Base-by-base conservation (phyloP, 441 rosid species). In the Populus hybrid region DNA sequence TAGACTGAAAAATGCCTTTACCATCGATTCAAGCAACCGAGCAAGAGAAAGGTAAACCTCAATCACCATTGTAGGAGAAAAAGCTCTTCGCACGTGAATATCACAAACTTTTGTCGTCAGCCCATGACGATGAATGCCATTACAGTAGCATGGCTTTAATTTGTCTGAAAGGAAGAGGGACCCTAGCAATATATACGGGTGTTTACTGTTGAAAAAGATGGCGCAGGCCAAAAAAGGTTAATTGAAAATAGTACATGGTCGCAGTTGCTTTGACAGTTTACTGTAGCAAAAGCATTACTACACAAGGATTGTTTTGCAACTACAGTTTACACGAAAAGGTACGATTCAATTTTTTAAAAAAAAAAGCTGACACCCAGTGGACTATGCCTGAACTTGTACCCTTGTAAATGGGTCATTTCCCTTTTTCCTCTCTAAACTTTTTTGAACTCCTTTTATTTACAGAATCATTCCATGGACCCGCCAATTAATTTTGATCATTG, bases 401-500 rank as follows among this genome's bases (percentile, higher is more conserved):
- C 71, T 36, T 67, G 75, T 80, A 42, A 71, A 74, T 67, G 68
- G 59, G 75, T 65, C 32, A 74, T 35, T 72, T 70, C 72, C 61
- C 68, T 30, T 76, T 72, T 63, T 35, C 20, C 12, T 23, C 10
- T 73, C 36, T 59, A 21, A 3, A 2, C 65, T 59, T 21, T 21
- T 83, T 87, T 77, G 75, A 78, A 75, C 35, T 34, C 35, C 6
- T 34, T 34, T 34, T 34, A 81, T 78, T 73, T 77, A 79, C 83
- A 85, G 59, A 80, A 76, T 80, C 85, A 82, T 85, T 77, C 26
- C 77, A 77, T 77, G 79, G 83, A 65, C 84, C 87, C 82, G 57
- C 70, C 80, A 70, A 81, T 76, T 38, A 4, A 46, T 8, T 78
- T 34, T 34, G 7, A 77, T 78, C 87, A 79, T 81, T 88, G 7